Conservation (phyloP, 169 alveolate genomes). For the Plasmodium gonderi region DNA sequence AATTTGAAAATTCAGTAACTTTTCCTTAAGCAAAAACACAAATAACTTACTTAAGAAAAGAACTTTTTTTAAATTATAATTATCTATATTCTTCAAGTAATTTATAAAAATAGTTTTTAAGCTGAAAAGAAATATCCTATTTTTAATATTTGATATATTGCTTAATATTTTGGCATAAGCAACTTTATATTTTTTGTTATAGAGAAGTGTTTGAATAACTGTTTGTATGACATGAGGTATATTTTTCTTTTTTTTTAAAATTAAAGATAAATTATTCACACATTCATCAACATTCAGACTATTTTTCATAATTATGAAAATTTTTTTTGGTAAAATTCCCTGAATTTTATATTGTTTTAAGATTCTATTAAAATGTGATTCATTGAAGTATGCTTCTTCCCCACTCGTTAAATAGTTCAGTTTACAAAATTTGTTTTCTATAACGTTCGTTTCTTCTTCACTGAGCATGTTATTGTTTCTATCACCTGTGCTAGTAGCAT, state of each 20-base stretch:
- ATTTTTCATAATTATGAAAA: slow-evolving; percentile 48
- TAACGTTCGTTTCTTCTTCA: neutral
- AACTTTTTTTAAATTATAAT: slow-evolving; percentile 50
- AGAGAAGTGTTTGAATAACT: slow-evolving; percentile 41
- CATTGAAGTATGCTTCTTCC: slow-evolving; percentile 29
- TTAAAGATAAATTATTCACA: slow-evolving; percentile 38
- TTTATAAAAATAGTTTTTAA: slow-evolving; percentile 69
- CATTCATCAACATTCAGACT: slow-evolving; percentile 72
- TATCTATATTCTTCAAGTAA: slow-evolving; percentile 57
- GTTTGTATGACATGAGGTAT: slow-evolving; percentile 70
- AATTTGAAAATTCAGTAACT: slow-evolving; percentile 40
- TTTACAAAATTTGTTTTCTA: slow-evolving; percentile 25
- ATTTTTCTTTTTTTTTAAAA: slow-evolving; percentile 64
- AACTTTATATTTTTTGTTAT: slow-evolving; percentile 62
- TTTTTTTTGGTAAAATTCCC: slow-evolving; percentile 66
- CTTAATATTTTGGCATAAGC: slow-evolving; percentile 43
- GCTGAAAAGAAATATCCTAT: slow-evolving; percentile 62
- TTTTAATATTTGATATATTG: slow-evolving; percentile 30
- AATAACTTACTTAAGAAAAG: slow-evolving; percentile 59
- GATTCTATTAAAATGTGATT: slow-evolving; percentile 16
- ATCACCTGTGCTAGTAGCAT: neutral
- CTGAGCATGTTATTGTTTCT: neutral
- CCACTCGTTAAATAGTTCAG: slow-evolving; percentile 22
- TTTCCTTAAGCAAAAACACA: slow-evolving; percentile 35
- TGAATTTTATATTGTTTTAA: slow-evolving; percentile 62